A percentile compares a stretch with the other conserved stretches of the same genome.
Conservation (phyloP, 129 eudicot genomes). For the Lonicera japonica region DNA sequence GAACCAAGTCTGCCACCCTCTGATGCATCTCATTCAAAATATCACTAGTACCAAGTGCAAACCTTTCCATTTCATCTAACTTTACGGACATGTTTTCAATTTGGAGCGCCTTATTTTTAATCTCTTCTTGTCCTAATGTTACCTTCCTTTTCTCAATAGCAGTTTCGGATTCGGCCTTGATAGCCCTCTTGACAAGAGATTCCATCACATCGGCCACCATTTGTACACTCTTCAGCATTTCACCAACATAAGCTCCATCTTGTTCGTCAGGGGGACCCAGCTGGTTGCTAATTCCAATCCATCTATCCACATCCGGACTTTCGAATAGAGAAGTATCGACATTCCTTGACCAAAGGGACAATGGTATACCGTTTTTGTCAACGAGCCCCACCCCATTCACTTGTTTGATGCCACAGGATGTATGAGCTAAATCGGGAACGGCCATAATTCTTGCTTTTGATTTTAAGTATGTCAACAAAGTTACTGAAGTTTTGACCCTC, state of each 20-base stretch:
- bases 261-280: slow-evolving; percentile 46
- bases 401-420: slow-evolving; percentile 74
- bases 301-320: slow-evolving; percentile 48
- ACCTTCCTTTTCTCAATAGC: slow-evolving; percentile 68
- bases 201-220: slow-evolving; percentile 93
- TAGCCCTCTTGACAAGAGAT: slow-evolving; percentile 65
- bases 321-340: slow-evolving; percentile 48
- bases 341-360: slow-evolving; percentile 65
- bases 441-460: slow-evolving; percentile 79
- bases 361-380: slow-evolving; percentile 68
- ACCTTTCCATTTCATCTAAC: slow-evolving; percentile 85
- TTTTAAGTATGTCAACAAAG: slow-evolving; percentile 70
- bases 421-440: slow-evolving; percentile 75
- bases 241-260: slow-evolving; percentile 61
- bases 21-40: slow-evolving; percentile 76
- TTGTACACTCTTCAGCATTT: slow-evolving; percentile 65
- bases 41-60: slow-evolving; percentile 71
- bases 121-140: slow-evolving; percentile 66
- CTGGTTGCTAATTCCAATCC: slow-evolving; percentile 41
- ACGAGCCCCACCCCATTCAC: slow-evolving; percentile 67
- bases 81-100: slow-evolving; percentile 83
- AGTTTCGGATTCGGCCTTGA: slow-evolving; percentile 85
- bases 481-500: slow-evolving; percentile 77
- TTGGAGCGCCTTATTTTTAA: slow-evolving; percentile 63
- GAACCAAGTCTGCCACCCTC: slow-evolving; percentile 90